phyloP scores from a whole-genome alignment of 2,329 filamentous ascomycete species.

The Talaromyces sp. region DNA sequence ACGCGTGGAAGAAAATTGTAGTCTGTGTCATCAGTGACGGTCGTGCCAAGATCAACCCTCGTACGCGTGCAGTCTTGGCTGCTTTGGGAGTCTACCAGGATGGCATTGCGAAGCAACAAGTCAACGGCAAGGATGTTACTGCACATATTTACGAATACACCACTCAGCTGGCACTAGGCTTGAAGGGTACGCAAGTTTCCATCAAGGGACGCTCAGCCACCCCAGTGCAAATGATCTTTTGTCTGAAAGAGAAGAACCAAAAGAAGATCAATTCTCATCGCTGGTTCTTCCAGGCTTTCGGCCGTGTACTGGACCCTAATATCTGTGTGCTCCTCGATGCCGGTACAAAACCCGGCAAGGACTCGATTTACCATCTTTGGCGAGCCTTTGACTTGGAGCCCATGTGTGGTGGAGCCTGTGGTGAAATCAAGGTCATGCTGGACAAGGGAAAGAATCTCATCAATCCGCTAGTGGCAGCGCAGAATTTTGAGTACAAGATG shows the following conservation, averaged over 20 bases:
- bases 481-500: constrained; percentile 99
- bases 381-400: constrained; percentile 97
- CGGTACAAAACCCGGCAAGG: constrained; percentile 87
- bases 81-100: constrained; percentile 97
- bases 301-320: constrained; percentile 85
- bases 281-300: constrained; percentile 99
- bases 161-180: constrained; percentile 64
- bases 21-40: constrained; percentile 97
- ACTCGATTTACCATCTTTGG: constrained; percentile 97
- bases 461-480: constrained; percentile 90
- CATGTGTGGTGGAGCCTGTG: constrained; percentile 95
- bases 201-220: constrained; percentile 77
- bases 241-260: constrained; percentile 98
- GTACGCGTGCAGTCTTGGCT: constrained; percentile 83
- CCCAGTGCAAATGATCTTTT: constrained; percentile 95
- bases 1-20: constrained; percentile 99
- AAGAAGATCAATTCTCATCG: constrained; percentile 99
- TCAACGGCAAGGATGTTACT: constrained; percentile 93
- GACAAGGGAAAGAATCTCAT: constrained; percentile 78
- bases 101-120: constrained; percentile 96
- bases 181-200: constrained; percentile 85
- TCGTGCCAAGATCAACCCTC: constrained; percentile 90
- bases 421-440: constrained; percentile 98
- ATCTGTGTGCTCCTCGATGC: constrained; percentile 96
- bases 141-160: constrained; percentile 88